Conservation (phyloP, 345 rosid species). For the Syzygium oleosum region DNA sequence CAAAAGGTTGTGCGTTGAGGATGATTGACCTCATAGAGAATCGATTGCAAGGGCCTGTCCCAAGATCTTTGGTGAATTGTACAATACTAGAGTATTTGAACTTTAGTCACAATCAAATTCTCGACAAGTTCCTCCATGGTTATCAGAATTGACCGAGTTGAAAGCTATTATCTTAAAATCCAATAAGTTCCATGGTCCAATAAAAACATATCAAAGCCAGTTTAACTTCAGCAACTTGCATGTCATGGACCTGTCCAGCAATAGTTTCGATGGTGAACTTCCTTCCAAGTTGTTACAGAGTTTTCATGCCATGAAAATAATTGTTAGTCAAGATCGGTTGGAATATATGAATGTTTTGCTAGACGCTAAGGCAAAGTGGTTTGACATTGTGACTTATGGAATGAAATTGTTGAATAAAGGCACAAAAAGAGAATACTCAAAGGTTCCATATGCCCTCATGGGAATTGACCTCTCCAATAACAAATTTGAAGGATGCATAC, state of each 20-base stretch:
- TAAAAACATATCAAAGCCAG: neutral
- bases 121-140: neutral
- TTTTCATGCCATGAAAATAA: neutral
- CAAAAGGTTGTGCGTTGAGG: neutral
- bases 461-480: neutral
- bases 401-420: neutral
- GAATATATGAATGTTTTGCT: neutral
- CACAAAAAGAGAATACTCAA: neutral
- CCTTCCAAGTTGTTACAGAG: neutral
- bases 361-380: too few species aligned
- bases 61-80: neutral
- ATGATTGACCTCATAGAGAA: neutral
- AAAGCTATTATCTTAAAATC: neutral
- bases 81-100: neutral
- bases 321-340: neutral
- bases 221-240: neutral
- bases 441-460: neutral
- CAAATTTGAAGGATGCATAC: neutral
- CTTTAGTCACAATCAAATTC: neutral
- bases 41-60: neutral
- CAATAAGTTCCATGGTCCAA: neutral
- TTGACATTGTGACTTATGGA: fast-evolving
- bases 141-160: neutral
- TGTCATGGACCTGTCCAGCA: neutral
- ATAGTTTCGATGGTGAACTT: neutral